Base-by-base conservation (phyloP, 78 protist genomes). In the Dictyostelium citrinum region DNA sequence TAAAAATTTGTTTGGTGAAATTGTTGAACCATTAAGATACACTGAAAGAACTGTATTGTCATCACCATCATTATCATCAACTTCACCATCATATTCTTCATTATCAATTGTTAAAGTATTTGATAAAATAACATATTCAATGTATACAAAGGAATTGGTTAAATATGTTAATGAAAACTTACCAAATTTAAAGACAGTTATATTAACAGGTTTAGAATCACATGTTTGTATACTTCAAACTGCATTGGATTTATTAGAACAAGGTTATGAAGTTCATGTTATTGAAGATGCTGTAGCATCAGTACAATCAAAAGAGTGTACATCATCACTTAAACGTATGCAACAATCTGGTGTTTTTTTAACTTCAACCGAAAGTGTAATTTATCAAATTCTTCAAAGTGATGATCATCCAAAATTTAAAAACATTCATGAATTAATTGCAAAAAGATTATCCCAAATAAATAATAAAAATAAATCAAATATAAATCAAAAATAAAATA, bases 1-100 rank as follows among this genome's bases (percentile, higher is more conserved):
- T 33, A 91, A 91, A n/a, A 33, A 93, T 17, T 35, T 24, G n/a
- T 45, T 91, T 2, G 97, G 96, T n/a, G 10, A 71, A 10, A 82
- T 83, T 3, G 92, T 90, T 55, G 10, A 55, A 24, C 41, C 61
- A 14, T 68, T 96, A 0, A 64, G 37, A 61, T 10, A 22, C 10
- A 16, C 61, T n/a, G 33, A 22, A 22, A 80, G 3, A 37, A 37
- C 8, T n/a, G n/a, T 11, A 12, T 9, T 74, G 6, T 83, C 51
- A 61, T 20, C 37, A 33, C 88, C 91, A 72, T 82, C 95, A 5
- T 33, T 16, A 31, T 96, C 90, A 60, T 83, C 93, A 76, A 88
- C 90, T 95, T 20, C 67, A 22, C n/a, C n/a, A n/a, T n/a, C n/a
- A 17, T 1, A 22, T 58, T 60, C 31, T 6, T 27, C 35, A 27